Evolutionary conservation across 2,329 filamentous ascomycete genomes (phyloP), one percentile per base, ranked within the genome.

Genomic region (Alternaria triticimaculans): DNA sequence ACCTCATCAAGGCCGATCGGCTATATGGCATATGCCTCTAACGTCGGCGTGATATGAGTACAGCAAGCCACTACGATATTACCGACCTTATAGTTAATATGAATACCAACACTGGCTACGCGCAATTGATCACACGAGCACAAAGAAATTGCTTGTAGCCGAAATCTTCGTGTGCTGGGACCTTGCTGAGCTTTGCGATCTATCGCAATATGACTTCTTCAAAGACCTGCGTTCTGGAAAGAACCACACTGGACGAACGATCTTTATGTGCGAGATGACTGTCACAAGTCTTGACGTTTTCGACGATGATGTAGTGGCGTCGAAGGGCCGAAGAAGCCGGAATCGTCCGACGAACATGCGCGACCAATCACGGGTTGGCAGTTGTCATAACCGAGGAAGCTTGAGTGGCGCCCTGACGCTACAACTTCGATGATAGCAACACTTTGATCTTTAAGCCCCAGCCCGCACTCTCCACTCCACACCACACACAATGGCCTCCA

Each of bases 401-500:
- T 59, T 55, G 60, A 63, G 63, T 65, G 63, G 63, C 63, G 55
- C 60, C 46, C 51, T 60, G 41, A 14, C 60, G 59, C 49, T 65
- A 41, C 54, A 67, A 60, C 67, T 69, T 74, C 67, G 58, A 73
- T 73, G 72, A 72, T 62, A 68, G 64, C 71, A 68, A 65, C 69
- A 71, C 64, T 58, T 66, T 70, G 68, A 70, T 51, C 46, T 65
- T 59, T 55, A 46, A 65, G 55, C 48, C 64, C 37, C 70, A 69
- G 70, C 68, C 66, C 68, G 65, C 66, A 69, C 67, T 69, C 69
- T 73, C 70, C 70, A 70, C 72, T 72, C 67, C 65, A 70, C 63
- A 69, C 63, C 58, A 46, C 53, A 60, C 74, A 72, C 72, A 67
- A 81, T 81, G 79, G 78, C 78, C 58, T 75, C 75, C 66, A 74